phyloP scores from a whole-genome alignment of 2,329 filamentous ascomycete species.

The Escovopsis weberi region DNA sequence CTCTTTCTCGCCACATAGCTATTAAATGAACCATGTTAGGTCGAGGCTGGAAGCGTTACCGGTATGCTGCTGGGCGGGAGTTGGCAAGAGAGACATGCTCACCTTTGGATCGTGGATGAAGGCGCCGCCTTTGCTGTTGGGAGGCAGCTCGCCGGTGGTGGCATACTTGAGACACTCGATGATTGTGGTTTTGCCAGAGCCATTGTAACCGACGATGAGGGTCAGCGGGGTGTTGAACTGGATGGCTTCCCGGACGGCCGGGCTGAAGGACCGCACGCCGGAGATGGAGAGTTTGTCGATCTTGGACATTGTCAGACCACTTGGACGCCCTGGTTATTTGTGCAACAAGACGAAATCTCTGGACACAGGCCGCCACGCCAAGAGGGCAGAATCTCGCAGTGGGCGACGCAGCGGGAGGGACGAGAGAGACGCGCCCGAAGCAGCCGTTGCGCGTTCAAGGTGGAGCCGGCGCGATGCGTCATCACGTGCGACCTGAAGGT shows the following conservation, averaged over 20 bases:
- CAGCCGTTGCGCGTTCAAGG: slow-evolving; percentile 8
- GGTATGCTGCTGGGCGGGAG: background rate
- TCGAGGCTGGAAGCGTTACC: background rate
- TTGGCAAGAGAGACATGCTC: slow-evolving; percentile 5
- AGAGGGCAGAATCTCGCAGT: background rate
- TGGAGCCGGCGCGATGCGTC: slow-evolving; percentile 7
- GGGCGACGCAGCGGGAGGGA: background rate
- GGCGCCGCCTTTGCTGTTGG: slow-evolving; percentile 78
- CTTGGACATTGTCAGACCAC: slow-evolving; percentile 43
- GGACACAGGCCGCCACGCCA: no score
- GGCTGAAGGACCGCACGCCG: slow-evolving; percentile 76
- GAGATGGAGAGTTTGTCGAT: slow-evolving; percentile 82
- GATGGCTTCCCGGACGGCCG: slow-evolving; percentile 59
- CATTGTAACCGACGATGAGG: slow-evolving; percentile 93
- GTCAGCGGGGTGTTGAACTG: slow-evolving; percentile 84
- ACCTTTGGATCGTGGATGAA: slow-evolving; percentile 97
- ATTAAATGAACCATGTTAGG: background rate
- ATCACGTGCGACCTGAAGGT: slow-evolving; percentile 8
- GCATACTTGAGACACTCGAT: slow-evolving; percentile 98
- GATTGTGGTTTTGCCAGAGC: slow-evolving; percentile 95
- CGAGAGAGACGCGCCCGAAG: slow-evolving; percentile 4
- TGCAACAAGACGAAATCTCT: no score
- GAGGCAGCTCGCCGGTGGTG: slow-evolving; percentile 83
- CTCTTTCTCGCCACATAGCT: slow-evolving; percentile 73
- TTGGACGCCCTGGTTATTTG: no score